Base-by-base conservation (phyloP, 2,329 filamentous ascomycete genomes). In the Aureobasidium sp. region DNA sequence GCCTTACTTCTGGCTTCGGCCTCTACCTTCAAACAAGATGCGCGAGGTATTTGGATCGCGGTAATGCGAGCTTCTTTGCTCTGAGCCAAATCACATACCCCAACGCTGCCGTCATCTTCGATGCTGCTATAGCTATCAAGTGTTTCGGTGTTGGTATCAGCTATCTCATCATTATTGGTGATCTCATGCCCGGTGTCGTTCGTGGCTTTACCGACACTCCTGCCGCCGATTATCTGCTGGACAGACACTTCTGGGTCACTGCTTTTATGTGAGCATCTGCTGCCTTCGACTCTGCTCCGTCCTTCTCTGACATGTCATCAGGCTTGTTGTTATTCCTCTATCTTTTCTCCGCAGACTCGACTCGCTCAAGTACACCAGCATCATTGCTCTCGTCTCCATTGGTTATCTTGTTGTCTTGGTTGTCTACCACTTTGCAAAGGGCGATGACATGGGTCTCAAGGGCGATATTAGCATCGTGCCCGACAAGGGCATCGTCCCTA, bases 151-250 rank as follows among this genome's bases (percentile, higher is more conserved):
- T 99, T 11, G 94, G 90, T 25, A 90, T 97, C 64, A 97, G 91
- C 69, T 99, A 99, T 77, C 84, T 99, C 69, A 99, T 99, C 71
- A 97, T 99, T 70, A 97, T 99, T 68, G 94, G 94, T 56, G 94
- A 99, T 73, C 79, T 99, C 65, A 99, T 99, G 94, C 94, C 94
- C 0, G 93, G 91, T 42, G 94, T 99, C 11, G 86, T 94, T 27
- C 78, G 85, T 64, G 94, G 92, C 5, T 93, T 99, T 74, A 84
- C 85, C 64, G 64, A 64, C 15, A 81, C 83, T 52, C 78, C 80
- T 55, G 81, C 84, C 2, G 78, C 88, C 48, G 82, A 85, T 1
- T 97, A 93, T 70, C 77, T 97, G 66, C 82, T 93, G 47, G 91
- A 97, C 72, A 85, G 94, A 56, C 88, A 94, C 72, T 99, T 99